These are phyloP conservation scores for Clarireedia hainanense DNA, from an alignment of 2,329 filamentous ascomycete genomes.

Conservation along the genomic window DNA sequence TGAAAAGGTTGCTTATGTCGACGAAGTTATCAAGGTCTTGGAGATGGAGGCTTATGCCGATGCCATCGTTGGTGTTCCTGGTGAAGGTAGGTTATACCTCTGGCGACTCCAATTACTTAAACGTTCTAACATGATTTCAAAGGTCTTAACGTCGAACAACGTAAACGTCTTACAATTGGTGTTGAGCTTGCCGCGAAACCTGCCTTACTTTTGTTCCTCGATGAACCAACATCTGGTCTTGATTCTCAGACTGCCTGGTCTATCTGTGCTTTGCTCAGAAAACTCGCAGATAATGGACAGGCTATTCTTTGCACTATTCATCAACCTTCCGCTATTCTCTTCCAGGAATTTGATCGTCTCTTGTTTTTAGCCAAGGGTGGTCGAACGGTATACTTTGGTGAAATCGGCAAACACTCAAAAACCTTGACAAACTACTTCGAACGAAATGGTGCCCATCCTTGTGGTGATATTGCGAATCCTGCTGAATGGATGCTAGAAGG, in stretches of 20 bases:
- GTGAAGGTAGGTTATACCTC: slow-evolving; percentile 46
- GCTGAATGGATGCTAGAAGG: slow-evolving; percentile 71
- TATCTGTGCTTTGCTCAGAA: slow-evolving; percentile 80
- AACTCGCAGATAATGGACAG: slow-evolving; percentile 80
- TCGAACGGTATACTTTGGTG: slow-evolving; percentile 73
- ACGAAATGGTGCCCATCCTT: slow-evolving; percentile 56
- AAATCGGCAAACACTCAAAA: slow-evolving; percentile 64
- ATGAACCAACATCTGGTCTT: slow-evolving; percentile 90
- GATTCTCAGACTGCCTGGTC: slow-evolving; percentile 93
- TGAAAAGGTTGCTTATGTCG: slow-evolving; percentile 82
- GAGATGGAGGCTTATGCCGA: slow-evolving; percentile 89
- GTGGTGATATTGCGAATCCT: slow-evolving; percentile 64
- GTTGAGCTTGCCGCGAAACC: slow-evolving; percentile 92
- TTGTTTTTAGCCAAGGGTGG: slow-evolving; percentile 72
- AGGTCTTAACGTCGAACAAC: slow-evolving; percentile 61
- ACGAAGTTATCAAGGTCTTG: slow-evolving; percentile 82
- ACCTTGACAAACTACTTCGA: slow-evolving; percentile 70
- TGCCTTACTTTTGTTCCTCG: slow-evolving; percentile 80
- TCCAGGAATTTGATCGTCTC: slow-evolving; percentile 81
- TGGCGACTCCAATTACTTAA: not conserved
- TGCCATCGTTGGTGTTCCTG: slow-evolving; percentile 82
- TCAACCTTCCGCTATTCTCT: slow-evolving; percentile 91
- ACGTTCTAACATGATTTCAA: not conserved
- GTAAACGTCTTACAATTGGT: slow-evolving; percentile 80
- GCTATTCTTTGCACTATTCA: slow-evolving; percentile 97